Evolutionary conservation across 2,329 filamentous ascomycete species (phyloP).

Genomic region (Mariannaea sp.): DNA sequence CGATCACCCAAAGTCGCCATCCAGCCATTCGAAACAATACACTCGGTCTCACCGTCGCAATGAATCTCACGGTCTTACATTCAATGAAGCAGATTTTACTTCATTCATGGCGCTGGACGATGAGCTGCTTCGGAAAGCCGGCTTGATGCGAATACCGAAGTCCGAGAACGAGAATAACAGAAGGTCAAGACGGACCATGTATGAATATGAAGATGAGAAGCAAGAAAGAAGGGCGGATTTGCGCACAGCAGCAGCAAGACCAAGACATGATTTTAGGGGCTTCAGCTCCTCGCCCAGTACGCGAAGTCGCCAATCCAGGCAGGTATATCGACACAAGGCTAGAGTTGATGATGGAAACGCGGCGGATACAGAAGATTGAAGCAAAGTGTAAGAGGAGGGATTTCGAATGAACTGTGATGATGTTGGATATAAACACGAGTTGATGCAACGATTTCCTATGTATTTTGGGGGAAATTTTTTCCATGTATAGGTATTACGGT

Average conservation of each 20-base stretch:
- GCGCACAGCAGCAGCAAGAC: constrained; percentile 28
- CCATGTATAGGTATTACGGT: no score
- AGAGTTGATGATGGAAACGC: constrained; percentile 24
- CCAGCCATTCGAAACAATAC: neutral
- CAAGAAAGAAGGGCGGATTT: constrained; percentile 32
- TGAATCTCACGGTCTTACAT: constrained; percentile 17
- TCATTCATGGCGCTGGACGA: constrained; percentile 27
- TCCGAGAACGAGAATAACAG: constrained; percentile 25
- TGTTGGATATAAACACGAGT: constrained; percentile 6
- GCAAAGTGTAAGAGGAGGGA: constrained; percentile 20
- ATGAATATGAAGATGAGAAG: constrained; percentile 32
- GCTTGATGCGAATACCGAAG: constrained; percentile 25
- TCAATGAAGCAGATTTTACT: constrained; percentile 23
- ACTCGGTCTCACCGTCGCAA: constrained; percentile 3
- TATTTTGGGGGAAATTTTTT: no score
- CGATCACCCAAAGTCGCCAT: neutral
- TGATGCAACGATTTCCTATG: neutral
- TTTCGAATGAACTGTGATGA: no score
- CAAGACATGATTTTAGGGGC: constrained; percentile 30
- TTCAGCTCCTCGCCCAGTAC: constrained; percentile 4
- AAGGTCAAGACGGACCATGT: constrained; percentile 25
- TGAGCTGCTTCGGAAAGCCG: constrained; percentile 18
- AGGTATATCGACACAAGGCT: neutral
- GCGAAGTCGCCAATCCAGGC: constrained; percentile 8
- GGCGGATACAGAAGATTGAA: constrained; percentile 30